Evolutionary conservation across 176 grass and related monocot genomes (phyloP).

Genomic region (Bolboschoenus planiculmis): DNA sequence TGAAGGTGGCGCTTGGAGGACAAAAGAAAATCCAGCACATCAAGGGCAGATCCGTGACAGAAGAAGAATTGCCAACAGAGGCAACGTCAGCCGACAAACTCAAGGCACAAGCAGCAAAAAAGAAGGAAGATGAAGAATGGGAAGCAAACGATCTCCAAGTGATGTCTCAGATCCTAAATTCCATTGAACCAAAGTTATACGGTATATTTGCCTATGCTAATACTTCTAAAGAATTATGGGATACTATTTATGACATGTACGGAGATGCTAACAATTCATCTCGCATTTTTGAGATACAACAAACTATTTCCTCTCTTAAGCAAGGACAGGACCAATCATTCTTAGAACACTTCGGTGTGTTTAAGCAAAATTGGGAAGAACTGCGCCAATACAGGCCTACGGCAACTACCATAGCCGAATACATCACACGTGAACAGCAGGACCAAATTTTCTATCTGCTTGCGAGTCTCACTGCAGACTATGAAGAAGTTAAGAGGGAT

Average conservation of each 20-base stretch:
- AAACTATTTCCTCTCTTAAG: background rate
- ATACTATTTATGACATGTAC: background rate
- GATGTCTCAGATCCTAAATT: background rate
- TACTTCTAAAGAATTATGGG: background rate
- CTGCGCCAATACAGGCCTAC: background rate
- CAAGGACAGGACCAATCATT: background rate
- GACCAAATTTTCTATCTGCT: background rate
- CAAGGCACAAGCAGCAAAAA: background rate
- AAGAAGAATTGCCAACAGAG: too few species aligned
- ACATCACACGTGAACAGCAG: background rate
- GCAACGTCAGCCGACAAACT: background rate
- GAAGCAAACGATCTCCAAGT: background rate
- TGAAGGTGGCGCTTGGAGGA: too few species aligned
- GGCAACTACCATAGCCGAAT: background rate
- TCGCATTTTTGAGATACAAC: background rate
- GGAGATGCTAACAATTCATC: too few species aligned
- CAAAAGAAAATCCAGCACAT: too few species aligned
- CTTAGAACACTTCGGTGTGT: background rate
- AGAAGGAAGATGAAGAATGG: background rate
- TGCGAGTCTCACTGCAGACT: background rate
- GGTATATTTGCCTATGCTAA: background rate
- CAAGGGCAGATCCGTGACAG: too few species aligned
- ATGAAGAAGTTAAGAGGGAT: background rate
- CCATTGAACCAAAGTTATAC: background rate
- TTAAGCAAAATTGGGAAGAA: background rate